Evolutionary conservation across 441 rosid genomes (phyloP), one percentile per base, ranked within the genome.

Genomic region (Eutrema salsugineum): DNA sequence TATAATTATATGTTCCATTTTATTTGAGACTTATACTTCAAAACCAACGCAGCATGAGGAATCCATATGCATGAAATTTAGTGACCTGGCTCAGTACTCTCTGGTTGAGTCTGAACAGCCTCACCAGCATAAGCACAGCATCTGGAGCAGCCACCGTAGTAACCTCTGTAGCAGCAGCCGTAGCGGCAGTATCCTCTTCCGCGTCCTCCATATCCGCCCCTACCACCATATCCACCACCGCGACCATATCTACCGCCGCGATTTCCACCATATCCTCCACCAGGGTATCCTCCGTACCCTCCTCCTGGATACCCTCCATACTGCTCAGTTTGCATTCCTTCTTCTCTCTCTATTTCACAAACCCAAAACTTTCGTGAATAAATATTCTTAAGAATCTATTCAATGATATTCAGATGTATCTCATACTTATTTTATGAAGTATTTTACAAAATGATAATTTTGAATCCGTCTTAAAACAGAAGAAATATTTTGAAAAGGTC

Each of bases 51-150:
- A 22, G 47, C 64, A 59, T 59, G 32, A 59, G 33, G 20, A 27
- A 51, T 2, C 48, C 48, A 39, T 39, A 43, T 51, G 39, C 30
- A 66, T 38, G 61, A 50, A 16, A 17, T 32, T 42, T 70, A 57
- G 64, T 71, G 63, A 55, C 22, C 58, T 16, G 72, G 69, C 32
- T 69, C 33, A 19, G 75, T 58, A 35, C 62, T 57, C 43, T 43
- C 51, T 22, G 24, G 24, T 3, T 22, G 24, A 22, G 24, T 24
- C 3, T 24, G 27, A 24, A 24, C 27, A 24, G 27, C 27, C 27
- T 24, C 27, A 24, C 27, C 27, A 24, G 27, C 27, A 24, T 24
- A 24, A 24, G 27, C 27, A 24, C 27, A 24, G 27, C 27, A 24
- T 4, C 27, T 24, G 3, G 27, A 24, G 27, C 27, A 24, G 27